Evolutionary conservation across 1,284 basidiomycete genomes (phyloP).

Genomic region (Blastosporella zonata): DNA sequence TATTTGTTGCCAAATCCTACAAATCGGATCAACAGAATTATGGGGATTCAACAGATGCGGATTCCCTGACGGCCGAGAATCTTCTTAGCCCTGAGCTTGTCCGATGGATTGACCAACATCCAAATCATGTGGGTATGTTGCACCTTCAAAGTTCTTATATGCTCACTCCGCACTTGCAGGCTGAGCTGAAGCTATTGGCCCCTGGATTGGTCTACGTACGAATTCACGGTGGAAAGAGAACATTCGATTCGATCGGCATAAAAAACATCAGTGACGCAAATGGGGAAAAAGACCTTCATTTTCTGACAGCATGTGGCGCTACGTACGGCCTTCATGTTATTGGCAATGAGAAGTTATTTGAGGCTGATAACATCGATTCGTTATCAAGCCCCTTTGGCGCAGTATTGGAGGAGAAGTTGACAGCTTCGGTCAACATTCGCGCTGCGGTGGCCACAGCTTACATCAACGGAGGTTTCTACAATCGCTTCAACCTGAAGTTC

Average conservation of each 20-base stretch:
- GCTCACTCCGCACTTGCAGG: neutral
- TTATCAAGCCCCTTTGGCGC: neutral
- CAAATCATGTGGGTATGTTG: neutral
- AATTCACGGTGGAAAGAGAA: neutral
- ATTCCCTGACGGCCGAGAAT: neutral
- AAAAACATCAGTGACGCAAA: neutral
- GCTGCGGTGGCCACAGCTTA: neutral
- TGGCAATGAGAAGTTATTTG: neutral
- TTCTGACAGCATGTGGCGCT: neutral
- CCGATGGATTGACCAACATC: neutral
- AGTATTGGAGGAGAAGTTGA: neutral
- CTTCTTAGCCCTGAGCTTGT: neutral
- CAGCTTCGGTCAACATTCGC: neutral
- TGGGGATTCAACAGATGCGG: neutral
- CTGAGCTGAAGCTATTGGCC: neutral
- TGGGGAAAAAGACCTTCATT: neutral
- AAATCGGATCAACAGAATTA: neutral
- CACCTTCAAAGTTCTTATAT: too few species aligned
- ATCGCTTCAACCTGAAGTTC: neutral
- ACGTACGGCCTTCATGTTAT: neutral
- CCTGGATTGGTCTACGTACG: neutral
- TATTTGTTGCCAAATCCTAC: too few species aligned
- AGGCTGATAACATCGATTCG: neutral
- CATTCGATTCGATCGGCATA: neutral
- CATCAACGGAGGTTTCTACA: neutral